Base-by-base conservation (phyloP, 2,329 filamentous ascomycete species). In the Trichoderma oligosporum region DNA sequence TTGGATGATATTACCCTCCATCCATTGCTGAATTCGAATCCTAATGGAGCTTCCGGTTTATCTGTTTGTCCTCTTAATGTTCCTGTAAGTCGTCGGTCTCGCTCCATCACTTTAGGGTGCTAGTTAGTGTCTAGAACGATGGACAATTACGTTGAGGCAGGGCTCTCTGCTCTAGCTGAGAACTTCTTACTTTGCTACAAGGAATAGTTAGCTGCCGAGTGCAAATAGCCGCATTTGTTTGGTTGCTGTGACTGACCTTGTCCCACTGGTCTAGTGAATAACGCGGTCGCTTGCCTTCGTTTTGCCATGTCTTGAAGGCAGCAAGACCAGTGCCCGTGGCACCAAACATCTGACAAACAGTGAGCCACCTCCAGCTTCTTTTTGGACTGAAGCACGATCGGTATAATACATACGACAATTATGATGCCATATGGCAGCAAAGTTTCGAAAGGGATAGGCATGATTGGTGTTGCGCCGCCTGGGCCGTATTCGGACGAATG, bases 341-440 rank as follows among this genome's bases (percentile, higher is more conserved):
- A 61, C 82, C 81, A 63, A 86, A 86, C 83, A 86, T 86, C 83
- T 86, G 62, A 49, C 35, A 18, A 45, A 56, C 7, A 38, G 52
- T 73, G 56, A 73, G 67, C 60, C 48, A 49, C 36, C 18, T 45
- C 51, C 24, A 16, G 25, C 42, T 58, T 35, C 51, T 25, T 27
- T 25, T 33, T 27, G 41, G 31, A 16, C 29, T 35, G 24, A 29
- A 38, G 20, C 52, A 36, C 24, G 52, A 31, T 38, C 41, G 41
- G 7, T 38, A 7, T 46, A 49, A 20, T 7, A 70, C 81, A 71
- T 78, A 86, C 83, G 67, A 72, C 76, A 65, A 82, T 71, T 71
- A 86, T 82, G 77, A 86, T 85, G 71, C 74, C 83, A 71, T 85
- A 86, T 41, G 83, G 83, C 72, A 86, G 76, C 63, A 86, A 68